Base-by-base conservation (phyloP, 352 stramenopile species). In the Phytophthora hybrid region DNA sequence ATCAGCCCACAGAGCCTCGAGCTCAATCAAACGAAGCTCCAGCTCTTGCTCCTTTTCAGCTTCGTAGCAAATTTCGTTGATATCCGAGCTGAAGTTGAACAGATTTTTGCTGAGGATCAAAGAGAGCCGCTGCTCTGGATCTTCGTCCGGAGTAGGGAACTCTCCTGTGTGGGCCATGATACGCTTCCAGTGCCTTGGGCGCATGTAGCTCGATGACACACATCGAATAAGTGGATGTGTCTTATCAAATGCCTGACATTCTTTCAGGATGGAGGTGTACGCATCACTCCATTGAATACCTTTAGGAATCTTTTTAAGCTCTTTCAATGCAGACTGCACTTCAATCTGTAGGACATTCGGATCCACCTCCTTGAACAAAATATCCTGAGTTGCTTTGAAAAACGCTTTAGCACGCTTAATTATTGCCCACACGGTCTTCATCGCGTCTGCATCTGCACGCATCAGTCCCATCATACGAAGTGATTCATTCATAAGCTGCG, bases 31-130 rank as follows among this genome's bases (percentile, higher is more conserved):
- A 2, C 91, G 90, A 44, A 94, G 77, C 74, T 99, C 95, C 44
- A 99, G 95, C 59, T 99, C 98, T 66, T 98, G 93, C 74, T 99
- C 97, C 67, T 99, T 99, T 51, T 97, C 92, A 5, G 95, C 97
- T 82, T 98, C 93, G 77, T 99, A 98, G 64, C 90, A 98, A 72
- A 99, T 99, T 66, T 99, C 97, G 31, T 98, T 98, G 47, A 99
- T 97, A 32, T 99, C 94, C 18, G 91, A 93, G 71, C 90, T 98
- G 71, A 97, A 99, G 63, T 97, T 93, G 69, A 98, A 92, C 18
- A 99, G 79, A 62, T 98, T 97, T 39, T 98, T 95, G 64, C 83
- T 93, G 57, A 99, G 62, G 21, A 99, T 89, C 41, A 97, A 77
- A 19, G 92, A 95, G 0, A 99, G 87, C 10, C 87, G 81, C 57